Base-by-base conservation (phyloP, 2,329 filamentous ascomycete species). In the Parascedosporium putredinis region DNA sequence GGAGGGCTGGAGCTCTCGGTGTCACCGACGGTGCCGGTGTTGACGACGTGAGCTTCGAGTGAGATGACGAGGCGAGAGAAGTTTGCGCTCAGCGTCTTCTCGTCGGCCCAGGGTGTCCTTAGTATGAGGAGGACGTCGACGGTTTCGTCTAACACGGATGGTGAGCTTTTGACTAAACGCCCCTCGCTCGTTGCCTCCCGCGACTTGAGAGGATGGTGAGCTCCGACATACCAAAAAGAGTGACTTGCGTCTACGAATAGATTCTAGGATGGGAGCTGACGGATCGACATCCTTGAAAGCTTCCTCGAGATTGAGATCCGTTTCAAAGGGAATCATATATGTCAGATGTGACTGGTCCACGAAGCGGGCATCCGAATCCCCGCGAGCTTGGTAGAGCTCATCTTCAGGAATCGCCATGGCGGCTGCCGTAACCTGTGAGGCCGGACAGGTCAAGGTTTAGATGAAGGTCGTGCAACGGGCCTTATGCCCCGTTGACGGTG, bases 191-290 rank as follows among this genome's bases (percentile, higher is more conserved):
- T 70, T 75, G 64, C 76, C 75, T 67, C 70, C 59, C 55, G 9
- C 18, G 20, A 12, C 27, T 3, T 20, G 16, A 10, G 60, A 56
- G 66, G 64, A 27, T 12, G n/a, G 44, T 7, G n/a, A n/a, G n/a
- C n/a, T n/a, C n/a, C n/a, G 50, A 64, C 76, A 56, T 71, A 88
- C 86, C 86, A 60, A 89, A 61, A 86, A 84, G 34, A 90, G 69
- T 50, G 75, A 73, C 34, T 83, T 74, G 55, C 85, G 74, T 57
- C 79, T 75, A 40, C 76, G 67, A 58, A 88, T 73, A 16, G 74
- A 74, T 47, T 79, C 73, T 38, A 84, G 71, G 53, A 70, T 67
- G 56, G 67, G 68, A 55, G 69, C 67, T 49, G 66, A 70, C 55
- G 65, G 67, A 9, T 67, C 64, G 3, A 64, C 63, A 40, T 67